Base-by-base conservation (phyloP, 768 basidiomycete species). In the Peribolospora baueri region DNA sequence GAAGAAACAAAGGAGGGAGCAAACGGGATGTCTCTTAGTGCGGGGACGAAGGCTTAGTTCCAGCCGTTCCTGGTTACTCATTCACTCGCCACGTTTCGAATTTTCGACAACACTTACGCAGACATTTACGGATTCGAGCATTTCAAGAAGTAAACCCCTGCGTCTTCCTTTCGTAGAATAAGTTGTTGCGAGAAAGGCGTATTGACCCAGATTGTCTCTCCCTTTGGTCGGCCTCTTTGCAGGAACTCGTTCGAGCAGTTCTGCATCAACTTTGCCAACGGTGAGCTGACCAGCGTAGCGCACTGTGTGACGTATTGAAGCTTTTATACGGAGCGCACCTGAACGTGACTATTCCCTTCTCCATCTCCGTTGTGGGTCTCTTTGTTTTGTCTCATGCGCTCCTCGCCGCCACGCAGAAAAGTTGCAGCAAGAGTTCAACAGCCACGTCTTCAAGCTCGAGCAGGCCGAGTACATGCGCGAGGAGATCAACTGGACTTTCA, bases 191-290 rank as follows among this genome's bases (percentile, higher is more conserved):
- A 45, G 43, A 13, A 45, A 45, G 46, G 13, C n/a, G 11, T 37
- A 25, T 25, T 25, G 25, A 25, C 25, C 25, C 25, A 25, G n/a
- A 25, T 25, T 25, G 25, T 25, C 25, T 25, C 25, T 25, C 25
- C 25, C 25, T 1, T 25, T 25, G 25, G 25, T 25, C 25, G 25
- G 25, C 25, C 25, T 25, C 25, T 25, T 25, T 25, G 25, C 7
- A 56, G 63, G 67, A 72, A 72, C 65, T 69, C 68, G 36, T 70
- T 72, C 54, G 71, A 98, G 69, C 93, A 98, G 70, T 98, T 98
- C 70, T 95, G 90, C 68, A 98, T 98, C 72, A 98, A 98, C 66
- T 98, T 97, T 66, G 93, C 93, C 36, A 98, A 98, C 64, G 93
- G 25, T 25, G 25, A 25, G 25, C 25, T 25, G 25, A 25, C 25